These are phyloP conservation scores for Colletotrichum sublineola DNA, from an alignment of 2,329 filamentous ascomycete species.

Conservation along the genomic window DNA sequence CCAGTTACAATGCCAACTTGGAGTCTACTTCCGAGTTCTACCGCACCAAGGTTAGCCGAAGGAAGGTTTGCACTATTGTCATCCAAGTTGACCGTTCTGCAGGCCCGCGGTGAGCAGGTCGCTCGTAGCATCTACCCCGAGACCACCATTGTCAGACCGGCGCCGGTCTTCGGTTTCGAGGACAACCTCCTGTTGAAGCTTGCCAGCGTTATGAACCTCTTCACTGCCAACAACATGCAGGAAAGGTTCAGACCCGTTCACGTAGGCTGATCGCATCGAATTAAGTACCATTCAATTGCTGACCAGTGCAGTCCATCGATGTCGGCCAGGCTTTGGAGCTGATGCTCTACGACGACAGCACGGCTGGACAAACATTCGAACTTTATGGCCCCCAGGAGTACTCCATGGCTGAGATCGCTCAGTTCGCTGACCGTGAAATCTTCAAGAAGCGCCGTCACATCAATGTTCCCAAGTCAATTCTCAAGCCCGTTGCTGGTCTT, in stretches of 20 bases:
- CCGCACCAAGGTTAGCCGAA: constrained; percentile 78
- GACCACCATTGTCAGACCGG: constrained; percentile 94
- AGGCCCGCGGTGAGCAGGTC: constrained; percentile 85
- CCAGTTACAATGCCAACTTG: constrained; percentile 88
- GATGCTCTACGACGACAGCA: constrained; percentile 92
- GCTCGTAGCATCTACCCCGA: constrained; percentile 93
- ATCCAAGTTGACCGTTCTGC: constrained; percentile 33
- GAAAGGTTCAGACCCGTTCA: constrained; percentile 94
- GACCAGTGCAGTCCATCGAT: constrained; percentile 78
- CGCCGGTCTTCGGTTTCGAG: constrained; percentile 95
- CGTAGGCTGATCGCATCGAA: constrained; percentile 62
- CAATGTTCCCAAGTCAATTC: constrained; percentile 85
- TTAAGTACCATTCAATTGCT: constrained; percentile 8
- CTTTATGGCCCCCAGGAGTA: constrained; percentile 95
- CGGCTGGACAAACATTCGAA: constrained; percentile 91
- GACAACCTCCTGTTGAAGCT: constrained; percentile 91
- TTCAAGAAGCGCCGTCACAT: constrained; percentile 90
- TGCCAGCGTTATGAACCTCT: constrained; percentile 81
- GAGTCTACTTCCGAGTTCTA: constrained; percentile 91
- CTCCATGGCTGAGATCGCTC: constrained; percentile 86
- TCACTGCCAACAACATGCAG: constrained; percentile 94
- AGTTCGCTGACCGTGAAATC: constrained; percentile 92
- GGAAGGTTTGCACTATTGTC: not conserved
- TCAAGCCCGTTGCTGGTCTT: constrained; percentile 80
- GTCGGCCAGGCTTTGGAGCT: constrained; percentile 89